Evolutionary conservation across 1,284 basidiomycete genomes (phyloP), one percentile per base, ranked within the genome.

Genomic region (Phenoliferia sp.): DNA sequence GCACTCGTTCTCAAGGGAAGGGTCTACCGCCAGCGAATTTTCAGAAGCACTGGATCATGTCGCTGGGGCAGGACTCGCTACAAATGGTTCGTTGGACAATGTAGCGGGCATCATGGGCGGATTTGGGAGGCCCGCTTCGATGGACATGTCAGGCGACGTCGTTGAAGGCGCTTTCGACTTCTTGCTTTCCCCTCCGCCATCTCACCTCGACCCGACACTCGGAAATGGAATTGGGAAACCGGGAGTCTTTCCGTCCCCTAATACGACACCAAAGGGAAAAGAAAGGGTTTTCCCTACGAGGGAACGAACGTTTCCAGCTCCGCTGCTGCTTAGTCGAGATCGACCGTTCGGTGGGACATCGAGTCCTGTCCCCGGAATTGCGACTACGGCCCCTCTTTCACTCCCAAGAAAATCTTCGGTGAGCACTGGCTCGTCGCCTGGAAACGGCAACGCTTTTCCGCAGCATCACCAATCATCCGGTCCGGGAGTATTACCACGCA

Each of bases 221-320:
- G n/a, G n/a, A n/a, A n/a, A n/a, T n/a, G n/a, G n/a, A n/a, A n/a
- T n/a, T n/a, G n/a, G n/a, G n/a, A n/a, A n/a, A n/a, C n/a, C n/a
- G n/a, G n/a, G n/a, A n/a, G n/a, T n/a, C n/a, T n/a, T n/a, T n/a
- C n/a, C n/a, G n/a, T n/a, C n/a, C n/a, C n/a, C n/a, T n/a, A n/a
- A n/a, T n/a, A 26, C 28, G 12, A 34, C 56, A 26, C 33, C 29
- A 34, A 56, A 12, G 32, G 28, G n/a, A 50, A 34, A 22, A 65
- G 61, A 3, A 39, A 60, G 17, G 22, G 31, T 4, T 33, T 36
- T 5, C 17, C 9, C 48, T 26, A 26, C 28, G 1, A 26, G 65
- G n/a, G 66, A 64, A 9, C 70, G 71, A 31, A 66, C 65, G 29
- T 72, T 70, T 28, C 71, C 71, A 0, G 71, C 71, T 2, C 71